These are phyloP conservation scores for Emmonsiellopsis sp. DNA, from an alignment of 2,329 filamentous ascomycete species.

Conservation along the genomic window DNA sequence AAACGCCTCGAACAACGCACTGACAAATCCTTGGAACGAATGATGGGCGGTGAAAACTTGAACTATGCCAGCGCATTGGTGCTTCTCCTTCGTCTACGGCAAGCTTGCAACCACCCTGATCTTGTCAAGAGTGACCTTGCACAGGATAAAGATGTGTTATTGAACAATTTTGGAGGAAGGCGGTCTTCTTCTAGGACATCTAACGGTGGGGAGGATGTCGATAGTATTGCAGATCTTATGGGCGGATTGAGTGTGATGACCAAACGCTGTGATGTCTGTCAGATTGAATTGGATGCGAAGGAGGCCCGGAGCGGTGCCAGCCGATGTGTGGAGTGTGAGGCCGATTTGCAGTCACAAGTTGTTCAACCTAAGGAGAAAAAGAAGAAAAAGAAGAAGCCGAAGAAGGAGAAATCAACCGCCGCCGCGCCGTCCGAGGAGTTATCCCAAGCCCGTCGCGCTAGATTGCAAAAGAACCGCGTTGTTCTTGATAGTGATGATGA, in stretches of 20 bases:
- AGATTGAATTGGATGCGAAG: slow-evolving; percentile 52
- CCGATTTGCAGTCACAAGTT: slow-evolving; percentile 57
- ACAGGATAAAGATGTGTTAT: slow-evolving; percentile 77
- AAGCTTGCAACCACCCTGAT: slow-evolving; percentile 90
- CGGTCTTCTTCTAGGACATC: slow-evolving; percentile 36
- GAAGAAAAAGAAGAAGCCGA: slow-evolving; percentile 27
- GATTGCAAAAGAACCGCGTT: slow-evolving; percentile 29
- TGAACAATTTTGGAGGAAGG: slow-evolving; percentile 48
- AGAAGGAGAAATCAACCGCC: slow-evolving; percentile 39
- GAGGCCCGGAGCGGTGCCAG: slow-evolving; percentile 45
- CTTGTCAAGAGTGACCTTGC: slow-evolving; percentile 76
- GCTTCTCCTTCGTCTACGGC: slow-evolving; percentile 76
- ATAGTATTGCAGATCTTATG: slow-evolving; percentile 77
- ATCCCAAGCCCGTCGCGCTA: slow-evolving; percentile 15
- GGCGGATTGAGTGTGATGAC: slow-evolving; percentile 69
- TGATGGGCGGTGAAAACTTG: slow-evolving; percentile 70
- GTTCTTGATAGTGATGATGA: slow-evolving; percentile 47
- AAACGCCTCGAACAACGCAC: slow-evolving; percentile 72
- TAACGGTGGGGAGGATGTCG: slow-evolving; percentile 54
- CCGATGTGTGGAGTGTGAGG: slow-evolving; percentile 64
- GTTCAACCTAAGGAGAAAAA: slow-evolving; percentile 28
- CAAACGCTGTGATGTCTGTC: slow-evolving; percentile 77
- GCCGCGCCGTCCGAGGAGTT: slow-evolving; percentile 11
- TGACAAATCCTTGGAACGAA: slow-evolving; percentile 74
- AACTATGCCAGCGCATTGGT: slow-evolving; percentile 94